Evolutionary conservation across 768 basidiomycete species (phyloP).

Genomic region (Dioszegia crocea): DNA sequence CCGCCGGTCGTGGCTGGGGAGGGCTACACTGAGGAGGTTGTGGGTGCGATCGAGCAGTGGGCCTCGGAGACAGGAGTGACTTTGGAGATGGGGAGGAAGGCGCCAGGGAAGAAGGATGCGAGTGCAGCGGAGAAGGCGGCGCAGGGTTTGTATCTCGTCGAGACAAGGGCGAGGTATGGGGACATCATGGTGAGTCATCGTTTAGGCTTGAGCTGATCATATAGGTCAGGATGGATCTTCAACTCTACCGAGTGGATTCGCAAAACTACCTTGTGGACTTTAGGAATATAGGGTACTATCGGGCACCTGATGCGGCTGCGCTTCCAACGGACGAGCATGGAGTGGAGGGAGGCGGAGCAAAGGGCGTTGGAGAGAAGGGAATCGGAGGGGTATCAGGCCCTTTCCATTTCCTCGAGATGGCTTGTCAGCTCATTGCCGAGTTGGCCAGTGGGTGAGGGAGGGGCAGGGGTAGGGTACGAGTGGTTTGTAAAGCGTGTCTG

Average conservation of each 20-base stretch:
- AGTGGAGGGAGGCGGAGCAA: neutral
- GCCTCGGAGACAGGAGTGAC: slow-evolving; percentile 44
- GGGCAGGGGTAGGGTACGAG: neutral
- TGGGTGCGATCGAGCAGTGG: slow-evolving; percentile 61
- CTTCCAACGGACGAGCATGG: neutral
- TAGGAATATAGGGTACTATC: slow-evolving; percentile 91
- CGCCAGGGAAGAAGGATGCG: slow-evolving; percentile 48
- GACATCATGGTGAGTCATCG: slow-evolving; percentile 76
- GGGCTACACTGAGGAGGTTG: slow-evolving; percentile 59
- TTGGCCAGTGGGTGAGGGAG: slow-evolving; percentile 56
- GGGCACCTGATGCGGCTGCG: slow-evolving; percentile 16
- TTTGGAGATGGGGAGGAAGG: slow-evolving; percentile 57
- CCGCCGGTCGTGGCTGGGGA: slow-evolving; percentile 39
- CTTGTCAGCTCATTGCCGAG: slow-evolving; percentile 88
- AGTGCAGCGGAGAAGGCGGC: slow-evolving; percentile 51
- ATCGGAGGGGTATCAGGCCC: slow-evolving; percentile 57
- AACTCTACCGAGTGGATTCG: slow-evolving; percentile 92
- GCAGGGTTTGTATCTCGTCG: slow-evolving; percentile 76
- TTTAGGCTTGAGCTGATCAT: slow-evolving; percentile 5
- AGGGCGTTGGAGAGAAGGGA: slow-evolving; percentile 16
- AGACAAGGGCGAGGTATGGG: slow-evolving; percentile 82
- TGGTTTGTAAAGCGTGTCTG: neutral
- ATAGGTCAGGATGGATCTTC: slow-evolving; percentile 93
- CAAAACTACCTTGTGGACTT: slow-evolving; percentile 98
- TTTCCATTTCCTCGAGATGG: slow-evolving; percentile 94